Evolutionary conservation across 192 early-diverging fungal species (phyloP), one percentile per base, ranked within the genome.

Genomic region (Entomortierella parvispora): DNA sequence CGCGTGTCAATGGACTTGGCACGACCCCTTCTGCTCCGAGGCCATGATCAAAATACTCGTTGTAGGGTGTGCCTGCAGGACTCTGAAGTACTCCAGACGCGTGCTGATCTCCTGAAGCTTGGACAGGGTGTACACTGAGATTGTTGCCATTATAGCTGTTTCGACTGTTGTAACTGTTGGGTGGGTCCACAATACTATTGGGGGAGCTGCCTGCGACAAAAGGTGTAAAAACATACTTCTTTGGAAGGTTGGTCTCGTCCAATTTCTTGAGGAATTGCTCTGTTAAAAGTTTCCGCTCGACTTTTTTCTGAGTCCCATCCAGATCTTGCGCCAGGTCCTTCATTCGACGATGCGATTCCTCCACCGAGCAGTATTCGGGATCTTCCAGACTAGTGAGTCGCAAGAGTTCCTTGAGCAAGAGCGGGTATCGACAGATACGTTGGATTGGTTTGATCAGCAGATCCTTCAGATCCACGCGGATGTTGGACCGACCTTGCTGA

Each of bases 341-440:
- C 82, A 86, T 84, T 2, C 64, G 49, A 4, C 61, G 51, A 26
- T 82, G 45, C 3, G 79, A 61, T 29, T 59, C 51, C 3, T 52
- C 56, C 40, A 84, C 51, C 18, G 57, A 63, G 43, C 54, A 42
- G 37, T 85, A 62, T 45, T 85, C 85, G 11, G 75, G 34, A 15
- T 76, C 68, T 11, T 56, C 58, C 18, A 64, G 42, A 22, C 71
- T 65, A 3, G 89, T 90, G 37, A 85, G 70, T 45, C 88, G 83
- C 20, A 85, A 45, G 47, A 91, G 80, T 17, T 90, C 91, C 18
- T 85, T 83, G 37, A 90, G 80, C 17, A 98, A 80, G 7, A 98
- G 82, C 12, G 94, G 95, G 80, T 98, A 98, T 32, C 93, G 93
- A 75, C 94, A 95, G 31, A 97, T 90, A 14, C 96, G 83, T 79